phyloP scores from a whole-genome alignment of 345 rosid genomes.

The Boechera retrofracta region DNA sequence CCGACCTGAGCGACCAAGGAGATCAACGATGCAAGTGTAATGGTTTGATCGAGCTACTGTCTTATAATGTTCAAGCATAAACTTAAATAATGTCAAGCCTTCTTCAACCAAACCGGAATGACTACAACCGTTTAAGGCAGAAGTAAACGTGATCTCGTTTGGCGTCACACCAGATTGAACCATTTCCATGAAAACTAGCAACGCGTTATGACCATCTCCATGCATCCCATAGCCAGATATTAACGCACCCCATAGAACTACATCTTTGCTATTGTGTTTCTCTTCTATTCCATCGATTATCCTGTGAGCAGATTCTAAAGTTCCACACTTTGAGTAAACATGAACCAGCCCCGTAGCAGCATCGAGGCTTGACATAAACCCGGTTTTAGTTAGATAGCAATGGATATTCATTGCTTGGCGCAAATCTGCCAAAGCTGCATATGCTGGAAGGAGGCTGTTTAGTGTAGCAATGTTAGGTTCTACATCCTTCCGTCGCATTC shows the following conservation, averaged over 20 bases:
- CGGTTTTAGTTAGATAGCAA: slow-evolving; percentile 55
- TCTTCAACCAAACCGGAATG: slow-evolving; percentile 69
- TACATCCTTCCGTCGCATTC: slow-evolving; percentile 56
- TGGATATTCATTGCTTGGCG: slow-evolving; percentile 59
- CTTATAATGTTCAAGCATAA: slow-evolving; percentile 51
- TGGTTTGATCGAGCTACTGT: slow-evolving; percentile 50
- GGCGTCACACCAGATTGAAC: slow-evolving; percentile 60
- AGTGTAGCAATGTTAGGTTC: slow-evolving; percentile 59
- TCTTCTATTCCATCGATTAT: slow-evolving; percentile 54
- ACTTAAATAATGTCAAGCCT: slow-evolving; percentile 58
- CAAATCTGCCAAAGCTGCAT: slow-evolving; percentile 59
- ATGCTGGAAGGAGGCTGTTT: slow-evolving; percentile 71
- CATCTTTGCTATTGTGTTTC: slow-evolving; percentile 51
- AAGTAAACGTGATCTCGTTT: slow-evolving; percentile 62
- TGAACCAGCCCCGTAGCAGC: slow-evolving; percentile 63
- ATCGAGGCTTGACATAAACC: slow-evolving; percentile 57
- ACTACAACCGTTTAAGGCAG: slow-evolving; percentile 65
- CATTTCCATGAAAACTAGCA: slow-evolving; percentile 68
- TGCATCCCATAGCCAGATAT: slow-evolving; percentile 67
- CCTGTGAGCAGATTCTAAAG: slow-evolving; percentile 57
- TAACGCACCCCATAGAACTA: slow-evolving; percentile 64
- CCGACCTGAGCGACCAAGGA: slow-evolving; percentile 65
- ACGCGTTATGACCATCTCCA: slow-evolving; percentile 59
- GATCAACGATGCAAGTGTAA: slow-evolving; percentile 54
- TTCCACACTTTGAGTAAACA: slow-evolving; percentile 68